Conservation (phyloP, 2,329 filamentous ascomycete genomes). For the Coleophoma eucalyptorum region DNA sequence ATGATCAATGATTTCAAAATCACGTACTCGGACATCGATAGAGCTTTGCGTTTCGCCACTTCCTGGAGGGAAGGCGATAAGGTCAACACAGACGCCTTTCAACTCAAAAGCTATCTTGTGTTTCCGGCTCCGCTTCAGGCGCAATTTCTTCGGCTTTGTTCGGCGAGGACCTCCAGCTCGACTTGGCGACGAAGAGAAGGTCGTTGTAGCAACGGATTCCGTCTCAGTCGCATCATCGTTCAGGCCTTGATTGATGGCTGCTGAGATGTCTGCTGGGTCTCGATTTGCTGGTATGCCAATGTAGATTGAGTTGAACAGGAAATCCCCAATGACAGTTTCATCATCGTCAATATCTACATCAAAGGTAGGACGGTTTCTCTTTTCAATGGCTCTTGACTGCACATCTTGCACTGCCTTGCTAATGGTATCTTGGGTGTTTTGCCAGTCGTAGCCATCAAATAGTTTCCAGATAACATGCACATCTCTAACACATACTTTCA, state of each 20-base stretch:
- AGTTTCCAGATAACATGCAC: constrained; percentile 96
- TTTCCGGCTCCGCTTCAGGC: constrained; percentile 77
- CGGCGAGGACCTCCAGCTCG: constrained; percentile 35
- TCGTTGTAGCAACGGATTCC: constrained; percentile 79
- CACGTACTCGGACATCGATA: constrained; percentile 75
- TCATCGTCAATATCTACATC: constrained; percentile 73
- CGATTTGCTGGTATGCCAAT: constrained; percentile 86
- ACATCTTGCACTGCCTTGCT: constrained; percentile 85
- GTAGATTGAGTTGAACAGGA: constrained; percentile 98
- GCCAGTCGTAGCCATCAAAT: constrained; percentile 98
- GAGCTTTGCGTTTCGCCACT: constrained; percentile 83
- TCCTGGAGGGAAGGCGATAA: constrained; percentile 74
- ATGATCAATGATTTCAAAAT: constrained; percentile 90
- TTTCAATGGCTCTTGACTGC: constrained; percentile 76
- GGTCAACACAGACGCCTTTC: constrained; percentile 75
- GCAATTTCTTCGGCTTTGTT: constrained; percentile 54
- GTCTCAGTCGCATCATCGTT: constrained; percentile 87
- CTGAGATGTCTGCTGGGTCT: constrained; percentile 76
- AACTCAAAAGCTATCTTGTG: constrained; percentile 97
- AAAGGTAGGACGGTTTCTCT: constrained; percentile 50
- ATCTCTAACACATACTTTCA: constrained; percentile 77
- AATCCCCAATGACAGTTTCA: constrained; percentile 86
- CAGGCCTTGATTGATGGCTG: constrained; percentile 82
- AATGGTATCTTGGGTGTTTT: constrained; percentile 79
- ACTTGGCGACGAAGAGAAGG: constrained; percentile 55